Percentiles rank a stretch among this genome's conserved stretches.
Evolutionary conservation across 495 filamentous ascomycete species (phyloP).

Genomic region (Penicillium alfredii): DNA sequence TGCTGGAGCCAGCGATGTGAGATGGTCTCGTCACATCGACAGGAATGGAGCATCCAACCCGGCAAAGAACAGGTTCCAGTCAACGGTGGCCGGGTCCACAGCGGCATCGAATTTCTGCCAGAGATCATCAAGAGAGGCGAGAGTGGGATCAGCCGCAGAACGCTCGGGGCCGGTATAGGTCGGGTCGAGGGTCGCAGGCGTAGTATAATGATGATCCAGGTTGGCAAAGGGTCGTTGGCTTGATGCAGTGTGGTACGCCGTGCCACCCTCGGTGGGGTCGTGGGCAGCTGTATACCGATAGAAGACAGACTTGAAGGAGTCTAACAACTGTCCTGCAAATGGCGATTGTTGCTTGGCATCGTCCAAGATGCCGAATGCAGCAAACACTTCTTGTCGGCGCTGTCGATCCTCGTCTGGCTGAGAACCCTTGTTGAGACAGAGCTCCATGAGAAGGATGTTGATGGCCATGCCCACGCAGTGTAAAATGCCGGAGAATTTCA

Average conservation of each 20-base stretch:
- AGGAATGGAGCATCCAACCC: conserved; percentile 19
- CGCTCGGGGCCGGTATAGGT: no score
- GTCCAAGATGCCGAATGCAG: conserved; percentile 32
- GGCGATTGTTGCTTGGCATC: conserved; percentile 26
- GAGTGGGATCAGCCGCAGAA: conserved; percentile 2
- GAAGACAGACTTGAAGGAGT: conserved; percentile 28
- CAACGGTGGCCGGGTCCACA: conserved; percentile 11
- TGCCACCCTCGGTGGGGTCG: no score
- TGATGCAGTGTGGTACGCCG: no score
- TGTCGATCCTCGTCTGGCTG: conserved; percentile 10
- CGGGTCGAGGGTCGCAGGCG: no score
- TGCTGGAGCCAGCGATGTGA: neutral
- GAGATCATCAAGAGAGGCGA: conserved; percentile 15
- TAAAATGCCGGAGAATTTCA: conserved; percentile 25
- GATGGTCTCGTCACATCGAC: conserved; percentile 5
- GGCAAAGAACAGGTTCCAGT: conserved; percentile 20
- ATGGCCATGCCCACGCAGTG: conserved; percentile 33
- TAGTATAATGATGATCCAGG: no score
- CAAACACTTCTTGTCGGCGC: conserved; percentile 23
- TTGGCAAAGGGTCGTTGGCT: no score
- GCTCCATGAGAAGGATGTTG: conserved; percentile 32
- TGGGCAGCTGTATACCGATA: conserved; percentile 24
- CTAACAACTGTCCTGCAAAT: conserved; percentile 27
- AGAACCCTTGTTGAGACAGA: conserved; percentile 20
- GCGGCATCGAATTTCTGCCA: conserved; percentile 19